Conservation (phyloP, 805 yeast species). For the Geotrichum ghanense region DNA sequence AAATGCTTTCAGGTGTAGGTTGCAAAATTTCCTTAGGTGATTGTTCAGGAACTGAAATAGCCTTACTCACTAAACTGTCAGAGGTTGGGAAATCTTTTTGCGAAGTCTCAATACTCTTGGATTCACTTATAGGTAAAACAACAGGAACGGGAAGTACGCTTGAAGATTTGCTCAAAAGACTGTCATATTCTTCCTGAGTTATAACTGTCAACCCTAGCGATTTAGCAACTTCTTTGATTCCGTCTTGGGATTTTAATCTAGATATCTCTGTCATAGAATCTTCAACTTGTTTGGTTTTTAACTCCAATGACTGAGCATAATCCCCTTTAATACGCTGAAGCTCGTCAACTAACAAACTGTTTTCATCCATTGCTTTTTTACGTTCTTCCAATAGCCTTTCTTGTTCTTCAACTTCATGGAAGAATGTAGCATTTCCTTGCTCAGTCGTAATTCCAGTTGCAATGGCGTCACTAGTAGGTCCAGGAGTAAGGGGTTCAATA, state of each 20-base stretch:
- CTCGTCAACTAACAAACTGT: neutral
- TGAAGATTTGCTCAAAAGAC: constrained; percentile 3
- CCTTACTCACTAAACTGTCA: too few relatives aligned
- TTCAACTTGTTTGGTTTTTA: neutral
- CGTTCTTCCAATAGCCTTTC: neutral
- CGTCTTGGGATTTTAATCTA: neutral
- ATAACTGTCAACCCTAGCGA: constrained; percentile 20
- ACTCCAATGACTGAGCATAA: neutral
- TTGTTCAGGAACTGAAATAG: neutral
- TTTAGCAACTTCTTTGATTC: neutral
- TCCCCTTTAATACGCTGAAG: neutral
- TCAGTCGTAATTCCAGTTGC: neutral
- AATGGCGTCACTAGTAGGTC: neutral
- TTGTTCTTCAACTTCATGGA: neutral
- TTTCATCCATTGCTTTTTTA: neutral
- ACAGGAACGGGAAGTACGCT: neutral
- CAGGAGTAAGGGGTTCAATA: too few relatives aligned
- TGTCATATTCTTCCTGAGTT: constrained; percentile 22
- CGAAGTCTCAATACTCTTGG: too few relatives aligned
- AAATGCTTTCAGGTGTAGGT: constrained; percentile 18
- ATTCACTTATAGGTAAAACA: too few relatives aligned
- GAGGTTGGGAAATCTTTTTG: too few relatives aligned
- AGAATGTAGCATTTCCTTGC: neutral
- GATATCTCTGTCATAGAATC: neutral
- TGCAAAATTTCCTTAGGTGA: neutral